Percentiles rank a stretch among this genome's conserved stretches.
phyloP scores from a whole-genome alignment of 495 filamentous ascomycete species.

The Poronia punctata region DNA sequence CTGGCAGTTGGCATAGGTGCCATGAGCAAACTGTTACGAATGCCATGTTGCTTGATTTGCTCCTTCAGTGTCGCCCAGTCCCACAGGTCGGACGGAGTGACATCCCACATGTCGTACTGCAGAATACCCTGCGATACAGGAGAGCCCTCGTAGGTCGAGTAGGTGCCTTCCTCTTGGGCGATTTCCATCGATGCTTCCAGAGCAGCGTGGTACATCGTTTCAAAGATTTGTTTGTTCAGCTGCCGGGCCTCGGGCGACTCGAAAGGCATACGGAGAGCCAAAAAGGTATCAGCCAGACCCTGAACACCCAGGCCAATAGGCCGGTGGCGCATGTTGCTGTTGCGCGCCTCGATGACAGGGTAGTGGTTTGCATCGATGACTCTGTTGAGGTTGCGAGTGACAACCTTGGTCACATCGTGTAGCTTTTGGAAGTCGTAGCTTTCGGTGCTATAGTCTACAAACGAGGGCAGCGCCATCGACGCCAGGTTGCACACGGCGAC shows the following conservation, averaged over 20 bases:
- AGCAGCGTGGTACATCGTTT: slow-evolving; percentile 97
- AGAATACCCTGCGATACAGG: slow-evolving; percentile 93
- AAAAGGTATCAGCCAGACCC: slow-evolving; percentile 97
- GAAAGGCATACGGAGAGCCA: slow-evolving; percentile 93
- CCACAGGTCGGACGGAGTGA: slow-evolving; percentile 89
- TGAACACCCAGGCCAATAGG: slow-evolving; percentile 95
- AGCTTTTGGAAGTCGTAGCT: slow-evolving; percentile 91
- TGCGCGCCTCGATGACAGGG: slow-evolving; percentile 84
- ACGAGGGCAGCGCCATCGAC: slow-evolving; percentile 84
- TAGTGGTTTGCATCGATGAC: slow-evolving; percentile 98
- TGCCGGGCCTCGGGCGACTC: slow-evolving; percentile 89
- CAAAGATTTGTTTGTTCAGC: slow-evolving; percentile 97
- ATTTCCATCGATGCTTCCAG: slow-evolving; percentile 82
- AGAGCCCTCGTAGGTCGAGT: slow-evolving; percentile 86
- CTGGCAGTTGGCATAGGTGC: slow-evolving; percentile 97
- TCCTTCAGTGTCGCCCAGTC: slow-evolving; percentile 89
- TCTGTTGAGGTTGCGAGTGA: slow-evolving; percentile 90
- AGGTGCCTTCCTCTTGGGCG: slow-evolving; percentile 73
- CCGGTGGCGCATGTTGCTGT: slow-evolving; percentile 91
- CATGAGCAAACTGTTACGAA: slow-evolving; percentile 89
- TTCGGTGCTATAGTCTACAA: slow-evolving; percentile 72
- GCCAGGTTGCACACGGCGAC: slow-evolving; percentile 98
- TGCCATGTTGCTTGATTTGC: slow-evolving; percentile 81
- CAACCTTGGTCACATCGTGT: slow-evolving; percentile 83
- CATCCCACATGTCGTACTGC: slow-evolving; percentile 98